Evolutionary conservation across 1,139 yeast species (phyloP).

Genomic region (Kurtzmaniella natalensis): DNA sequence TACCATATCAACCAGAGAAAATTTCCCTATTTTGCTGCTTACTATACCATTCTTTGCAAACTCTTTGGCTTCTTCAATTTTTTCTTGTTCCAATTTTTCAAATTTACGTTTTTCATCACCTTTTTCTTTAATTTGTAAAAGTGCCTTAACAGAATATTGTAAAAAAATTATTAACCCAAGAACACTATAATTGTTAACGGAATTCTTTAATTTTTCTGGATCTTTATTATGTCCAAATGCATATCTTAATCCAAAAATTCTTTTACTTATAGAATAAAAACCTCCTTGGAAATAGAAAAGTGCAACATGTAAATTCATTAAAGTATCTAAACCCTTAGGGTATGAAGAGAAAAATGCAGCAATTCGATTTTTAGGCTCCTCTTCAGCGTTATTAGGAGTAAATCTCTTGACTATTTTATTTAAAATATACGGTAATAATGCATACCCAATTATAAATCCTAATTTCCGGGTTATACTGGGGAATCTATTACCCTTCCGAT

Average conservation of each 20-base stretch:
- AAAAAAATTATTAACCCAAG: conserved; percentile 67
- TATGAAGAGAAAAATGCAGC: conserved; percentile 29
- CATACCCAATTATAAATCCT: conserved; percentile 52
- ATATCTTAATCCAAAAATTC: conserved; percentile 77
- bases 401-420: conserved; percentile 27
- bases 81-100: conserved; percentile 1
- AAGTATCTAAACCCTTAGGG: conserved; percentile 42
- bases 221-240: conserved; percentile 63
- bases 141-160: conserved; percentile 51
- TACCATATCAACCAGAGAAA: conserved; percentile 1
- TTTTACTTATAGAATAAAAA: conserved; percentile 72
- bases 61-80: conserved; percentile 6
- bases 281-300: conserved; percentile 77
- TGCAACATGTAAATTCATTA: conserved; percentile 70
- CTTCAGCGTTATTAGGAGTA: conserved; percentile 18
- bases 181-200: conserved; percentile 66
- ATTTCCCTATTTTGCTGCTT: conserved; percentile 5
- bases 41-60: conserved; percentile 9
- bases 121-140: conserved; percentile 30
- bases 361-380: conserved; percentile 12
- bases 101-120: conserved; percentile 13
- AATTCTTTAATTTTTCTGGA: conserved; percentile 32
- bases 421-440: conserved; percentile 52
- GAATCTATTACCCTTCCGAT: conserved; percentile 43
- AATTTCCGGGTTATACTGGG: conserved; percentile 46